Conservation (phyloP, 192 early-diverging fungal genomes). For the Gryganskiella cystojenkinii region DNA sequence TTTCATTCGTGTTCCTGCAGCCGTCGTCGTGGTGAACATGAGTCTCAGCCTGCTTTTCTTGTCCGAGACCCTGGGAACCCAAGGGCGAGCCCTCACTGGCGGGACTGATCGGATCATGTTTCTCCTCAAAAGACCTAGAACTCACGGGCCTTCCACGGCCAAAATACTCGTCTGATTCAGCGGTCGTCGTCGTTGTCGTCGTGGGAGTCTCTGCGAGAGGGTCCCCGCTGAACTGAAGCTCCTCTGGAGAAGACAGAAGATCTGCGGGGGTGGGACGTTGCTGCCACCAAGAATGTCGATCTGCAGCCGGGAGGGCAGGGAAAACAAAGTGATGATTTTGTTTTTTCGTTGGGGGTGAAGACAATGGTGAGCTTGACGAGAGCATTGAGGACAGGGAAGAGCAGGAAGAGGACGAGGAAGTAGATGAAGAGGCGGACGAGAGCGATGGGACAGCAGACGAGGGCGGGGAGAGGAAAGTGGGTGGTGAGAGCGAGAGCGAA, state of each 20-base stretch:
- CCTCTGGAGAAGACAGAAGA: background rate
- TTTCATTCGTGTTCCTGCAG: too few species aligned
- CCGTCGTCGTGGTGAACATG: background rate
- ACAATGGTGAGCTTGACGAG: background rate
- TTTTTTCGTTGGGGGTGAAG: constrained; percentile 6
- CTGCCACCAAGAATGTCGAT: constrained; percentile 27
- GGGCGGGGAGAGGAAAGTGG: constrained; percentile 6
- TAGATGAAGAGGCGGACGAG: constrained; percentile 16
- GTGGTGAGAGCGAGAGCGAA: constrained; percentile 17
- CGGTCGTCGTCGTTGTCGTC: too few species aligned
- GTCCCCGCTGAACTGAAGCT: background rate
- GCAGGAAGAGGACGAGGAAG: constrained; percentile 19
- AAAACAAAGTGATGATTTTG: constrained; percentile 23
- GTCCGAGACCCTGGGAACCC: background rate
- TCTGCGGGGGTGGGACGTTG: background rate
- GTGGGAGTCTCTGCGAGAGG: background rate
- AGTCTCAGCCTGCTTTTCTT: background rate
- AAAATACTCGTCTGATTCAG: too few species aligned
- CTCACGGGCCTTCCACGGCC: too few species aligned
- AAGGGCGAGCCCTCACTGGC: background rate
- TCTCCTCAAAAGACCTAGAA: too few species aligned
- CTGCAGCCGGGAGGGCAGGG: constrained; percentile 2
- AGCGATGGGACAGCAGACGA: constrained; percentile 15
- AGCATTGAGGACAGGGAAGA: background rate
- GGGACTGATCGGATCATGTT: too few species aligned